phyloP scores from a whole-genome alignment of 1,284 basidiomycete genomes.

The Cutaneotrichosporon daszewskae region DNA sequence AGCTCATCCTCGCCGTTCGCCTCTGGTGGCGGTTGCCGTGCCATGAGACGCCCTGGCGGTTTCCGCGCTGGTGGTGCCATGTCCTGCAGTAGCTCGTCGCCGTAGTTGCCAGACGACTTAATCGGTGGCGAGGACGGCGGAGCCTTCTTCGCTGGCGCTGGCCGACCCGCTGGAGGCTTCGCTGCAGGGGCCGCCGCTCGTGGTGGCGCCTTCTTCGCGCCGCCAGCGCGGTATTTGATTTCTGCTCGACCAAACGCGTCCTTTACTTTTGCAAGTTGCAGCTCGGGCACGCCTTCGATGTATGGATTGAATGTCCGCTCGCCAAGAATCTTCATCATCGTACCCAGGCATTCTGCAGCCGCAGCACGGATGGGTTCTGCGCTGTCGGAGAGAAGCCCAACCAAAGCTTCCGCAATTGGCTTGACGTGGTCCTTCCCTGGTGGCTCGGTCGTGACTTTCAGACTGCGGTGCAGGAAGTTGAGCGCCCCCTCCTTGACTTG shows the following conservation, averaged over 20 bases:
- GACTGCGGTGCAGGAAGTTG: conserved; percentile 77
- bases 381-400: conserved; percentile 75
- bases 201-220: conserved; percentile 53
- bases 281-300: conserved; percentile 80
- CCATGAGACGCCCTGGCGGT: not conserved
- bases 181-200: conserved; percentile 47
- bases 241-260: conserved; percentile 85
- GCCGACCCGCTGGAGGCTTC: conserved; percentile 37
- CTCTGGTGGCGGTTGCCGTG: too few relatives aligned
- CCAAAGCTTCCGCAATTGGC: conserved; percentile 71
- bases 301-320: conserved; percentile 84
- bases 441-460: conserved; percentile 59
- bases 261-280: conserved; percentile 88
- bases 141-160: conserved; percentile 3
- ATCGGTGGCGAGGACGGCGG: conserved; percentile 25
- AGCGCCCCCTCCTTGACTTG: conserved; percentile 92
- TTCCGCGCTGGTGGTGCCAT: conserved; percentile 14
- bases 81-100: conserved; percentile 9
- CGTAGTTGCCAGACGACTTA: conserved; percentile 24
- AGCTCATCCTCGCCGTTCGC: too few relatives aligned
- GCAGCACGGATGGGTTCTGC: conserved; percentile 86
- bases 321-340: conserved; percentile 94
- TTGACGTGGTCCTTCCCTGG: conserved; percentile 74
- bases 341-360: conserved; percentile 80
- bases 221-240: conserved; percentile 73